Evolutionary conservation across 371 early-diverging fungal genomes (phyloP), one percentile per base, ranked within the genome.

Genomic region (Capillidium heterosporum): DNA sequence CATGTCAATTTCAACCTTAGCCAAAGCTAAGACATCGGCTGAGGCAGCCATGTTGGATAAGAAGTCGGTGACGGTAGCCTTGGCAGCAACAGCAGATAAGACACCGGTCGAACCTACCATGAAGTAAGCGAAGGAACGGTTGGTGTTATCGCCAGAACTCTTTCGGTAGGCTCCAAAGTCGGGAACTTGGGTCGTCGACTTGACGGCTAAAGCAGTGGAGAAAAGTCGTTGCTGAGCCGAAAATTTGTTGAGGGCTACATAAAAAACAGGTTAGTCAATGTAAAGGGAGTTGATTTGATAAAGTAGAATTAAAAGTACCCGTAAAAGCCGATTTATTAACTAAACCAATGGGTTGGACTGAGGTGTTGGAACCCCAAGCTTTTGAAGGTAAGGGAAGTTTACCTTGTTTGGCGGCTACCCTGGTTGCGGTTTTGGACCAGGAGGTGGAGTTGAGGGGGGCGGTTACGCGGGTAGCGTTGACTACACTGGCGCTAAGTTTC

Each of bases 21-120:
- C 92, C 74, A 95, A 72, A 58, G 97, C 97, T 70, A 96, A 75
- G 32, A 94, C 95, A 78, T 95, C 95, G 56, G 93, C 93, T 32
- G 95, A 90, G 46, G 97, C 92, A 35, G 90, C 77, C 83, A 95
- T 76, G 75, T 87, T 85, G 65, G 83, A 72, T 64, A 91, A 73
- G 67, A 90, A 90, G 61, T 91, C 91, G 57, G 79, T 78, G 52
- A 94, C 94, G 53, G 90, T 82, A 64, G 86, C 82, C 76, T 96
- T 93, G 61, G 91, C 89, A 49, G 85, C 87, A 21, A 82, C 77
- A 51, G 94, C 90, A 58, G 79, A 72, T 51, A 95, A 64, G 40
- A 85, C 75, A 59, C 91, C 88, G 53, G 88, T 85, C 49, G 89
- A 75, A 46, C 97, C 97, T 32, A 96, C 78, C 89, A 96, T 84